Conservation (phyloP, 2,329 filamentous ascomycete genomes). For the Aureobasidium sp. region DNA sequence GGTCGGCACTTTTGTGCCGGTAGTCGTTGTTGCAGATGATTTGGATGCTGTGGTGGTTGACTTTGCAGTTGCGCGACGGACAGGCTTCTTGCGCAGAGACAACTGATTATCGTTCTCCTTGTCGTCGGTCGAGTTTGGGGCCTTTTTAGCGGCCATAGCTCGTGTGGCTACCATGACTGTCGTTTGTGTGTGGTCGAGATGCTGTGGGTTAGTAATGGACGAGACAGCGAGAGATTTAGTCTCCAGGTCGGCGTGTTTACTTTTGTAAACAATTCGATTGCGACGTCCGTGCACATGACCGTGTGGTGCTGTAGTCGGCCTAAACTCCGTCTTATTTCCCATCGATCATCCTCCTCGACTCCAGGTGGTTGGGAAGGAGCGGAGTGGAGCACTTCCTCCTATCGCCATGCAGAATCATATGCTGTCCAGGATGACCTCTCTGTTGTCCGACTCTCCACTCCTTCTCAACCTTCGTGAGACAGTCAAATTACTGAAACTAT, state of each 20-base stretch:
- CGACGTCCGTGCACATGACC: conserved; percentile 7
- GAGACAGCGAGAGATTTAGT: background rate
- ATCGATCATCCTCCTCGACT: background rate
- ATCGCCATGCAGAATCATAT: background rate
- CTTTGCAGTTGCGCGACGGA: conserved; percentile 34
- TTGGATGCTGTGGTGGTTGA: conserved; percentile 15
- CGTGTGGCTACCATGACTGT: conserved; percentile 40
- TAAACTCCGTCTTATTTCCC: conserved; percentile 15
- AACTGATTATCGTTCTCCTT: conserved; percentile 24
- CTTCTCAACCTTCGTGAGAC: no score
- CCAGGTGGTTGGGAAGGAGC: background rate
- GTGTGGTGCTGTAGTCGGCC: background rate
- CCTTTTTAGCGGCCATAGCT: conserved; percentile 35
- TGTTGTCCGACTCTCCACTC: no score
- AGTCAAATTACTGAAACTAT: no score
- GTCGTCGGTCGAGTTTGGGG: conserved; percentile 26
- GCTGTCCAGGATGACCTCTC: no score
- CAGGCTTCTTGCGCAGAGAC: conserved; percentile 37
- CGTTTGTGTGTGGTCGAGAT: background rate
- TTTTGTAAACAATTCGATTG: no score
- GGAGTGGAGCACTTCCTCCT: background rate
- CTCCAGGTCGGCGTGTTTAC: conserved; percentile 2
- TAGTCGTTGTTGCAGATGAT: conserved; percentile 8
- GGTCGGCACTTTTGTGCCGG: background rate
- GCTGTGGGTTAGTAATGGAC: conserved; percentile 9